Evolutionary conservation across 768 basidiomycete genomes (phyloP).

Genomic region (Mycena galopus): DNA sequence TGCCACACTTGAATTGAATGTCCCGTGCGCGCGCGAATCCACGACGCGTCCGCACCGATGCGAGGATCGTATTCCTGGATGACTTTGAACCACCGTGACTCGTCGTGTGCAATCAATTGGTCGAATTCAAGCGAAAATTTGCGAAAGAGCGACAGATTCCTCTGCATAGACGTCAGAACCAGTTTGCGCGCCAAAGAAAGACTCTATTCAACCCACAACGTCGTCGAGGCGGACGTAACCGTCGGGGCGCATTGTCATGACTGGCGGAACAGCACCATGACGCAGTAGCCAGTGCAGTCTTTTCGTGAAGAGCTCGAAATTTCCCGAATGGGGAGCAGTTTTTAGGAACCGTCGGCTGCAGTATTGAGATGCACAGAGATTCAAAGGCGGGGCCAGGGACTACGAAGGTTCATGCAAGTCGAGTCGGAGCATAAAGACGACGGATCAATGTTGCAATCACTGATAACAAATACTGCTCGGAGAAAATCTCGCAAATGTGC

Average conservation of each 20-base stretch:
- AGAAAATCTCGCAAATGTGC: too few relatives aligned
- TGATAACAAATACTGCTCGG: too few relatives aligned
- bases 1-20: constrained; percentile 36
- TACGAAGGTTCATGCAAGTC: constrained; percentile 7
- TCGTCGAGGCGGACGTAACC: constrained; percentile 82
- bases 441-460: too few relatives aligned
- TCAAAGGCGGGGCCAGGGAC: neutral
- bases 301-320: constrained; percentile 1
- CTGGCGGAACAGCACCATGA: constrained; percentile 74
- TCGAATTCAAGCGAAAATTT: constrained; percentile 31
- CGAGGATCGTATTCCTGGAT: constrained; percentile 42
- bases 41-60: constrained; percentile 35
- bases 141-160: neutral
- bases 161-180: constrained; percentile 2
- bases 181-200: neutral
- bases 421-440: neutral
- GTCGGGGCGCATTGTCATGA: constrained; percentile 75
- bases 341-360: neutral
- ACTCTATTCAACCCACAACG: constrained; percentile 64
- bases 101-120: constrained; percentile 33
- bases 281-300: constrained; percentile 69
- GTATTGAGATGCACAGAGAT: neutral
- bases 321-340: neutral
- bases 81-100: constrained; percentile 40
- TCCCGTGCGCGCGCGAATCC: constrained; percentile 42